These are phyloP conservation scores for Diaporthe ampelina DNA, from an alignment of 2,329 filamentous ascomycete species.

Conservation along the genomic window DNA sequence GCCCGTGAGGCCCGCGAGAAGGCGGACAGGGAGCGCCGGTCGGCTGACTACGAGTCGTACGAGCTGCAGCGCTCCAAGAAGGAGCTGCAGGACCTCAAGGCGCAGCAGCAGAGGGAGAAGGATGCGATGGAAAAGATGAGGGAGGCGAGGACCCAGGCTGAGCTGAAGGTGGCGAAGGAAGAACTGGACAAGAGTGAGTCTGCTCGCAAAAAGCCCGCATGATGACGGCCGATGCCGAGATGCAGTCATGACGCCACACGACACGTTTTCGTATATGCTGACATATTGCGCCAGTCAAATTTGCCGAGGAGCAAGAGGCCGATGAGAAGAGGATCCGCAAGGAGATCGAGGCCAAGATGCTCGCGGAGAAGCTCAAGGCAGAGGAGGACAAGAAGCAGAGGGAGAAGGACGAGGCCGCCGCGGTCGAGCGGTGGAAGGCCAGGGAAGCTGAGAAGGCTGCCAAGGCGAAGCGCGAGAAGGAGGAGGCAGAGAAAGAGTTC, in stretches of 20 bases:
- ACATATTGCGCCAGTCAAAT: slow-evolving; percentile 50
- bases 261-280: neutral
- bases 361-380: slow-evolving; percentile 61
- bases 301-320: slow-evolving; percentile 61
- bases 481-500: slow-evolving; percentile 67
- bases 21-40: slow-evolving; percentile 44
- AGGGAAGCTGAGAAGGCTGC: slow-evolving; percentile 62
- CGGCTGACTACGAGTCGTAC: slow-evolving; percentile 49
- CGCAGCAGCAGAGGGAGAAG: slow-evolving; percentile 51
- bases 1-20: slow-evolving; percentile 41
- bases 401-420: slow-evolving; percentile 63
- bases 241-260: slow-evolving; percentile 26
- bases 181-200: slow-evolving; percentile 58
- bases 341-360: slow-evolving; percentile 63
- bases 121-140: slow-evolving; percentile 54
- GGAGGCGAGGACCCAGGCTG: slow-evolving; percentile 60
- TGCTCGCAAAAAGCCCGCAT: neutral
- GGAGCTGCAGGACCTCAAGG: slow-evolving; percentile 56
- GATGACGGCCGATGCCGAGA: slow-evolving; percentile 5
- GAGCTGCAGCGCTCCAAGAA: slow-evolving; percentile 55
- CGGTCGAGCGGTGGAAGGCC: slow-evolving; percentile 66
- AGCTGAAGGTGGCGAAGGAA: slow-evolving; percentile 63
- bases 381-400: slow-evolving; percentile 59
- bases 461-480: slow-evolving; percentile 62
- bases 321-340: slow-evolving; percentile 66